phyloP scores from a whole-genome alignment of 176 grass and related monocot species.

The Eleusine indica region DNA sequence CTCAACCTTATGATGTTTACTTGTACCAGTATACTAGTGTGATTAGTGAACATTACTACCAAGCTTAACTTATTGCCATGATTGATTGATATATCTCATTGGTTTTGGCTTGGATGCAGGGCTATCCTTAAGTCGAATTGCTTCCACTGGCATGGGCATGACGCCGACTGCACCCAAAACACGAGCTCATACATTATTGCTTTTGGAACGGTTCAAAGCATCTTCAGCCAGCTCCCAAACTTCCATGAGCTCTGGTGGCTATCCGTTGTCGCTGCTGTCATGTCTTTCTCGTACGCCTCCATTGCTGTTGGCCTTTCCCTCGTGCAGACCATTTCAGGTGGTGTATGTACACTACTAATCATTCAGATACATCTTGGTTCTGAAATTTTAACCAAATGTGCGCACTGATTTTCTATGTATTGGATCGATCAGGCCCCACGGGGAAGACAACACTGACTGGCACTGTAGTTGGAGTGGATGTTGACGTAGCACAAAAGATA shows the following conservation, averaged over 20 bases:
- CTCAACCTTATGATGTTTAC: not conserved
- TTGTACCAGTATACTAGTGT: not conserved
- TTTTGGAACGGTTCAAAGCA: slow-evolving; percentile 65
- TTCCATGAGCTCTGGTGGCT: slow-evolving; percentile 85
- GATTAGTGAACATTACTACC: not conserved
- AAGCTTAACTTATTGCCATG: not conserved
- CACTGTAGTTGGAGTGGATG: slow-evolving; percentile 72
- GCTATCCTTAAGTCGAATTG: slow-evolving; percentile 74
- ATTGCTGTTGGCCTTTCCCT: slow-evolving; percentile 72
- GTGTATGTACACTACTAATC: not conserved
- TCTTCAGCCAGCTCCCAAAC: slow-evolving; percentile 74
- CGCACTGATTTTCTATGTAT: not conserved
- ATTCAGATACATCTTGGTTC: not conserved
- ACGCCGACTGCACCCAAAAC: slow-evolving; percentile 58
- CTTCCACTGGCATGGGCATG: slow-evolving; percentile 55
- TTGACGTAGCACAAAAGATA: slow-evolving; percentile 58
- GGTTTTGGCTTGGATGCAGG: slow-evolving; percentile 36
- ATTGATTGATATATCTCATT: not conserved
- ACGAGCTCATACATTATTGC: slow-evolving; percentile 67
- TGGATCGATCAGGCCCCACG: not conserved
- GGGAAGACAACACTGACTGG: slow-evolving; percentile 63
- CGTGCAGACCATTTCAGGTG: slow-evolving; percentile 36
- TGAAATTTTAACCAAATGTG: not conserved
- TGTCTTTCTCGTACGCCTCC: slow-evolving; percentile 75
- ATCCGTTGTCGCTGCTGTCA: slow-evolving; percentile 74